Evolutionary conservation across 2,329 filamentous ascomycete genomes (phyloP), one percentile per base, ranked within the genome.

Genomic region (Botrytis cinerea): DNA sequence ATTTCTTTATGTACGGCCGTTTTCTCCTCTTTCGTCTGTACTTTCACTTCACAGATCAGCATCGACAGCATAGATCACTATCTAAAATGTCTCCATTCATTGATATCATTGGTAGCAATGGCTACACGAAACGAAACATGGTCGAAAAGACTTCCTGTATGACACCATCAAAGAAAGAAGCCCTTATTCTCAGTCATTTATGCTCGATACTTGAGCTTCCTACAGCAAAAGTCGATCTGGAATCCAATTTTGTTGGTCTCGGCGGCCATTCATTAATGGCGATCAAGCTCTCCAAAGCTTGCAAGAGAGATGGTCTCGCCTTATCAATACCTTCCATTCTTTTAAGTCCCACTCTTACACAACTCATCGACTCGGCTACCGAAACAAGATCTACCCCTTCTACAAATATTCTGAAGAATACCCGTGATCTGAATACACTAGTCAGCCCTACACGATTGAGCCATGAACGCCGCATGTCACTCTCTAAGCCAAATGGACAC

Each of bases 221-320:
- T 1, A 54, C 60, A 16, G 5, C 43, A 3, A 28, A 70, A 60
- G 16, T 73, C 25, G 35, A 38, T 18, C 8, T 59, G 22, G 8
- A 51, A 8, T 51, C 71, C 22, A 73, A 81, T 69, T 86, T 86
- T 79, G 84, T 86, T 67, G 80, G 81, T n/a, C 78, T 86, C 1
- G 85, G 85, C 38, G 85, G 85, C 25, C 83, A 86, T 71, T 86
- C 84, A 0, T 80, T 86, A 7, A 76, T 80, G 6, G 85, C 84
- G 0, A 86, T 86, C 83, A 81, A 80, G 57, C 80, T 86, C 2
- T 83, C 84, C 0, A 82, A 83, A 8, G 81, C 80, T 22, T 81
- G 81, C 35, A 81, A 83, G 48, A 48, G 8, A 2, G 77, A 81
- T 54, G 82, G 82, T 4, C 73, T 82, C n/a, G 76, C 77, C 28